Percentiles rank a stretch among this genome's conserved stretches.
phyloP scores from a whole-genome alignment of 1,139 yeast genomes.

The Lodderomyces elongisporus region DNA sequence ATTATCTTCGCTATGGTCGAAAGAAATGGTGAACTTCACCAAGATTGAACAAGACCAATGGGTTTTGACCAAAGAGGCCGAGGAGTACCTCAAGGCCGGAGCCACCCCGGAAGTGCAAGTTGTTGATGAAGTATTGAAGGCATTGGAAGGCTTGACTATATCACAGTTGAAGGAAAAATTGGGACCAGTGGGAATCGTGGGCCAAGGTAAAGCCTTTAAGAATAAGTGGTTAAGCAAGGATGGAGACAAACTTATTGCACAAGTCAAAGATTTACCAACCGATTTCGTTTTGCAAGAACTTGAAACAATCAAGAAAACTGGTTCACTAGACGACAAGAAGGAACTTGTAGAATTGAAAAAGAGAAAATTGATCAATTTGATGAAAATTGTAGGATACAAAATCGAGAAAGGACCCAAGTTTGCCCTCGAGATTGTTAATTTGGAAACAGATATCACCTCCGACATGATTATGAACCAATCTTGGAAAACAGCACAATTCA shows the following conservation, averaged over 20 bases:
- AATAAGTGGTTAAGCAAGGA: slow-evolving; percentile 93
- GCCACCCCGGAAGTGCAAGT: slow-evolving; percentile 81
- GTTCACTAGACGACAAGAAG: slow-evolving; percentile 56
- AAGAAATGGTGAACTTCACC: slow-evolving; percentile 70
- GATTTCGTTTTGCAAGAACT: slow-evolving; percentile 70
- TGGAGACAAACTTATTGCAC: slow-evolving; percentile 71
- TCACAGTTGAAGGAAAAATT: slow-evolving; percentile 72
- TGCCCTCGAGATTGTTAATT: slow-evolving; percentile 69
- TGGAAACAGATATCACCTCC: slow-evolving; percentile 90
- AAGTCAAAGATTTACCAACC: slow-evolving; percentile 45
- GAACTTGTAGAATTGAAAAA: slow-evolving; percentile 83
- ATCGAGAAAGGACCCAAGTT: slow-evolving; percentile 81
- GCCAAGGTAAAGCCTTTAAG: slow-evolving; percentile 98
- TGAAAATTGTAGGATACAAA: slow-evolving; percentile 70
- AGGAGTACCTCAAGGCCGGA: slow-evolving; percentile 71
- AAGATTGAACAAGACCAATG: slow-evolving; percentile 75
- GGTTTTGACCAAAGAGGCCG: slow-evolving; percentile 76
- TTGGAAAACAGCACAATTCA: slow-evolving; percentile 83
- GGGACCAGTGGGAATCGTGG: slow-evolving; percentile 82
- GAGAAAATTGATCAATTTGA: slow-evolving; percentile 75
- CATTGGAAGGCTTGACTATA: slow-evolving; percentile 76
- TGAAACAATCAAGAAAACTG: slow-evolving; percentile 51
- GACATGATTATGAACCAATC: slow-evolving; percentile 81
- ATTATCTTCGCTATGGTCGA: slow-evolving; percentile 80
- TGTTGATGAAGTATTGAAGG: slow-evolving; percentile 66